Base-by-base conservation (phyloP, 2,329 filamentous ascomycete species). In the Mariannaea sp. region DNA sequence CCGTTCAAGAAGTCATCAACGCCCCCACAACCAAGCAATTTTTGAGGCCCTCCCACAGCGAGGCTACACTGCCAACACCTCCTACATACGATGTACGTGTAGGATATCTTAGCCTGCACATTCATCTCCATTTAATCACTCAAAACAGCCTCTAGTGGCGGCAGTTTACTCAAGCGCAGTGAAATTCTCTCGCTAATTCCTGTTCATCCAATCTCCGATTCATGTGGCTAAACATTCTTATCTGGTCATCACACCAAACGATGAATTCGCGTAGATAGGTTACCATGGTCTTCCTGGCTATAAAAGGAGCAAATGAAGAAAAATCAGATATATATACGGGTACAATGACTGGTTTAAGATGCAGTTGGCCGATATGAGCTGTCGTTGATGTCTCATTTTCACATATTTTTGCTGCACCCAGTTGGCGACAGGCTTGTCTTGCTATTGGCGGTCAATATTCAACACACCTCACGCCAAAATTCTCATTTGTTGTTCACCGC, bases 191-290 rank as follows among this genome's bases (percentile, higher is more conserved):
- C 61, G 56, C 62, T 57, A 57, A 50, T 52, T 38, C 43, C 36
- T 24, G 29, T 8, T n/a, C 46, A 33, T 19, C 39, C 44, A 30
- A 20, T 17, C 22, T 7, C 22, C 30, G 26, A 14, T 35, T 62
- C 62, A 65, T 65, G 43, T 43, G 17, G 40, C 41, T 29, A 19
- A 30, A 17, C 39, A 26, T 29, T 32, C 58, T 65, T 65, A 65
- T 65, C 62, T 64, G 20, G n/a, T 29, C 43, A 16, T 24, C 22
- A 49, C 35, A 26, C 36, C 29, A 29, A 17, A 24, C 24, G 29
- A 47, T 32, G 33, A 35, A 39, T 35, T 22, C 36, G 24, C 10
- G 36, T 16, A 30, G 8, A 24, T 7, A 12, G 14, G 53, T 44
- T 35, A 42, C 20, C 44, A 53, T 52, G 44, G 38, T 49, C 50